These are phyloP conservation scores for Ganoderma sp. DNA, from an alignment of 1,284 basidiomycete genomes.

Conservation along the genomic window DNA sequence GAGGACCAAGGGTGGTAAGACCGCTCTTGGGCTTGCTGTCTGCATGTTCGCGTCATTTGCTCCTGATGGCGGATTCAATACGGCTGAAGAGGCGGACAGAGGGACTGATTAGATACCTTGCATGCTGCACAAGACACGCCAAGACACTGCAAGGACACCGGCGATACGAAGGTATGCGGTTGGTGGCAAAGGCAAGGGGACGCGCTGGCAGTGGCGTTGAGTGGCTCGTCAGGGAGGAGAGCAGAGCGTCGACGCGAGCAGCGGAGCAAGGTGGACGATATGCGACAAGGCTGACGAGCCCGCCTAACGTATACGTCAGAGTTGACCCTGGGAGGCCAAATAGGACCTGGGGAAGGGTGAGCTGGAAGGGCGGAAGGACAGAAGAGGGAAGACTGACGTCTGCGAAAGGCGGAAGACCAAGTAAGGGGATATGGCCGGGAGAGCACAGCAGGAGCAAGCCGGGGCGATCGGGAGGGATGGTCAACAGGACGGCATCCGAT, in stretches of 20 bases:
- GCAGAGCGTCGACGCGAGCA: constrained; percentile 14
- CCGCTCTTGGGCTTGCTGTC: constrained; percentile 14
- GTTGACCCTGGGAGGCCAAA: constrained; percentile 7
- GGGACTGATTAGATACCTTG: constrained; percentile 12
- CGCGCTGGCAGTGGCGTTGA: constrained; percentile 9
- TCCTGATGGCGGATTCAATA: background rate
- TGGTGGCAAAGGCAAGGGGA: constrained; percentile 5
- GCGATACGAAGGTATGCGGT: constrained; percentile 3
- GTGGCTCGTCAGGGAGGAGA: constrained; percentile 15
- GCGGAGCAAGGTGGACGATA: constrained; percentile 1
- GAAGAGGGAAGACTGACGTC: constrained; percentile 6
- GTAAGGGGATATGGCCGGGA: constrained; percentile 4
- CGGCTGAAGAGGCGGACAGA: background rate
- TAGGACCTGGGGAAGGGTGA: constrained; percentile 5
- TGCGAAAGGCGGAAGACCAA: constrained; percentile 8
- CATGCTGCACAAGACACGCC: constrained; percentile 14
- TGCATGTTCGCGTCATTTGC: constrained; percentile 10
- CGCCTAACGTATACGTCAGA: background rate
- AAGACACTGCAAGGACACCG: background rate
- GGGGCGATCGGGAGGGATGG: background rate
- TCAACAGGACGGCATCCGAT: constrained; percentile 5
- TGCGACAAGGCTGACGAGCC: constrained; percentile 3
- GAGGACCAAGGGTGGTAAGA: constrained; percentile 16
- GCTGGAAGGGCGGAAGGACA: background rate
- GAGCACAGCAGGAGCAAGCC: constrained; percentile 1